Conservation (phyloP, 495 filamentous ascomycete species). For the Penicillium maclennaniae region DNA sequence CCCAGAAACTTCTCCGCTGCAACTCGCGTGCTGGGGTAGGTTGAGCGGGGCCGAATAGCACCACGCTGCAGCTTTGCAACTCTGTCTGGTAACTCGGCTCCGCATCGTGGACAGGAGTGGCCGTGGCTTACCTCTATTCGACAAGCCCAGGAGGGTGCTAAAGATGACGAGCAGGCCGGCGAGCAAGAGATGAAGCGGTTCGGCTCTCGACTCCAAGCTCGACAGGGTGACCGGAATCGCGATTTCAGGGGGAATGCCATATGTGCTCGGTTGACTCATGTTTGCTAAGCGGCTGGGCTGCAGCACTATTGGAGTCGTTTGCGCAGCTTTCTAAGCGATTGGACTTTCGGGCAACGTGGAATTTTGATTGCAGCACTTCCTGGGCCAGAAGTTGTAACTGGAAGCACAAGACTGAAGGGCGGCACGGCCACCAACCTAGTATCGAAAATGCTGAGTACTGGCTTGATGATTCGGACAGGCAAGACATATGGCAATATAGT, state of each 20-base stretch:
- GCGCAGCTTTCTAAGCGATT: conserved; percentile 30
- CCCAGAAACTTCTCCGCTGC: too few relatives aligned
- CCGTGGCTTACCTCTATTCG: conserved; percentile 38
- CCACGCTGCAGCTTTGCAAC: too few relatives aligned
- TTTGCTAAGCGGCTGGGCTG: conserved; percentile 31
- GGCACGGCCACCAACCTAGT: conserved; percentile 39
- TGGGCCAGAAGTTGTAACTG: conserved; percentile 37
- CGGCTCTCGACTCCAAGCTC: conserved; percentile 22
- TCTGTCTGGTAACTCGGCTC: too few relatives aligned
- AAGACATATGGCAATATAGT: conserved; percentile 44
- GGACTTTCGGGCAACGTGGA: conserved; percentile 25
- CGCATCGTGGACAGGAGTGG: too few relatives aligned
- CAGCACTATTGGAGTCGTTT: conserved; percentile 34
- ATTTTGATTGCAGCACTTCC: conserved; percentile 30
- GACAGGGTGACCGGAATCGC: conserved; percentile 40
- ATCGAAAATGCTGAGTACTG: conserved; percentile 40
- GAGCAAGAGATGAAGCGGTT: conserved; percentile 24
- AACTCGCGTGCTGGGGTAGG: too few relatives aligned
- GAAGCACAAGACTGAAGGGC: conserved; percentile 39
- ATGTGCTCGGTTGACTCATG: conserved; percentile 34
- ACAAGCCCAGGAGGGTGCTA: conserved; percentile 38
- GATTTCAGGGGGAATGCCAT: conserved; percentile 40
- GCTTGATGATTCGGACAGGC: conserved; percentile 36
- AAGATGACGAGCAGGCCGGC: conserved; percentile 28
- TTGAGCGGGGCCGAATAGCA: too few relatives aligned